A percentile compares a stretch with the other conserved stretches of the same genome.
These are phyloP conservation scores for Mortierella sp. DNA, from an alignment of 371 early-diverging fungal genomes.

Conservation along the genomic window DNA sequence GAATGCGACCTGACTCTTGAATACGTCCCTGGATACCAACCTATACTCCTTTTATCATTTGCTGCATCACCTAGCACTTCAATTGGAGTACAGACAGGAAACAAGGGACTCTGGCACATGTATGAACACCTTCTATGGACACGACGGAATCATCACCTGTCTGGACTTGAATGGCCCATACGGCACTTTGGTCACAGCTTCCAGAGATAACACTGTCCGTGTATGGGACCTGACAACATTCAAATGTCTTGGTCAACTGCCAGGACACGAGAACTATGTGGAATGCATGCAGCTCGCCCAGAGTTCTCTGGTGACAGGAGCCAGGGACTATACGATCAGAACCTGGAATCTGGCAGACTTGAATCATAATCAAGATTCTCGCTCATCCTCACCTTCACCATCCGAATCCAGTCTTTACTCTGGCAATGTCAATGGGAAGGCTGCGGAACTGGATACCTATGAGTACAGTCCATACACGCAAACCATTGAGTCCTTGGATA, in stretches of 20 bases:
- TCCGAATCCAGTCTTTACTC: constrained; percentile 46
- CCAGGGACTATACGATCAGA: constrained; percentile 85
- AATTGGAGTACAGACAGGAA: constrained; percentile 36
- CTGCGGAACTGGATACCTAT: constrained; percentile 12
- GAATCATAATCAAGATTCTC: constrained; percentile 51
- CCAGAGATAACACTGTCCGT: constrained; percentile 80
- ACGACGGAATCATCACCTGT: constrained; percentile 76
- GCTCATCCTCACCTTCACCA: constrained; percentile 57
- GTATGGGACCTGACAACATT: constrained; percentile 78
- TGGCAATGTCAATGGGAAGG: constrained; percentile 25
- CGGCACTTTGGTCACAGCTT: constrained; percentile 79
- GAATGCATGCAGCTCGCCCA: constrained; percentile 76
- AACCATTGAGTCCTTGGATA: constrained; percentile 43
- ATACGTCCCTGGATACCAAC: neutral
- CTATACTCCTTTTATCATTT: neutral
- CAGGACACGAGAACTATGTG: constrained; percentile 70
- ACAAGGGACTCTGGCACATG: constrained; percentile 38
- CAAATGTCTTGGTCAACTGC: constrained; percentile 66
- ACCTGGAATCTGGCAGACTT: constrained; percentile 85
- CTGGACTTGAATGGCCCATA: constrained; percentile 75
- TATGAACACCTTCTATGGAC: constrained; percentile 71
- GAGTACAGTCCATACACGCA: constrained; percentile 40
- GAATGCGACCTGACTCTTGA: neutral
- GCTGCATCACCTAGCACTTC: constrained; percentile 15
- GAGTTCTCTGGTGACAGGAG: constrained; percentile 78